Evolutionary conservation across 192 early-diverging fungal species (phyloP), one percentile per base, ranked within the genome.

Genomic region (Coemansia sp.): DNA sequence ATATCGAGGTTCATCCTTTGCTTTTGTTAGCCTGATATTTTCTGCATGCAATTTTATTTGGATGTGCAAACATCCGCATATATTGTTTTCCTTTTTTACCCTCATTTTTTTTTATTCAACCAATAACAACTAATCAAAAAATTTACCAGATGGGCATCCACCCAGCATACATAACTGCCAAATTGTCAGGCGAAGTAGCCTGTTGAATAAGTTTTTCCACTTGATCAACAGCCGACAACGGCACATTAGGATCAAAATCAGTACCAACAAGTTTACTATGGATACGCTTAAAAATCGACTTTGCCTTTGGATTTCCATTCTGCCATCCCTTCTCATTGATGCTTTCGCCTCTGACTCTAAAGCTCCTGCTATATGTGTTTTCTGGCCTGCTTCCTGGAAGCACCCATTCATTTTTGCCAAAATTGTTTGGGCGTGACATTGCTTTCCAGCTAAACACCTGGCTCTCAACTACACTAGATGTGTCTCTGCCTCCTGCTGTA

Each of bases 211-310:
- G 77, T 54, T 87, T 88, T 48, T 96, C 88, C 1, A 99, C 93
- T 76, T 99, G 96, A 5, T 86, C 87, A 0, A 85, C 85, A 0
- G 95, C 92, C 65, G 93, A 89, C 61, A 98, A 70, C 0, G 87
- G 85, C 45, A 85, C 82, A 52, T 92, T 86, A 1, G 89, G 86
- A 51, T 93, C 91, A 69, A 98, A 98, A 67, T 98, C 96, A 50
- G 89, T 88, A 42, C 96, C 96, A 7, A 92, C 93, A 56, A 98
- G 83, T 82, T 98, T 98, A 85, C 94, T 95, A 48, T 86, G 88
- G 22, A 98, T 93, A 7, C 96, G 87, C 54, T 89, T 91, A 33
- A 98, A 91, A 67, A 96, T 92, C 11, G 85, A 86, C 28, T 93
- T 72, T 0, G 96, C 96, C 42, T 89, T 78, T 12, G 90, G 79